Percentiles rank a stretch among this genome's conserved stretches.
Conservation (phyloP, 148 eudicot genomes). For the Dysphania ambrosioides region DNA sequence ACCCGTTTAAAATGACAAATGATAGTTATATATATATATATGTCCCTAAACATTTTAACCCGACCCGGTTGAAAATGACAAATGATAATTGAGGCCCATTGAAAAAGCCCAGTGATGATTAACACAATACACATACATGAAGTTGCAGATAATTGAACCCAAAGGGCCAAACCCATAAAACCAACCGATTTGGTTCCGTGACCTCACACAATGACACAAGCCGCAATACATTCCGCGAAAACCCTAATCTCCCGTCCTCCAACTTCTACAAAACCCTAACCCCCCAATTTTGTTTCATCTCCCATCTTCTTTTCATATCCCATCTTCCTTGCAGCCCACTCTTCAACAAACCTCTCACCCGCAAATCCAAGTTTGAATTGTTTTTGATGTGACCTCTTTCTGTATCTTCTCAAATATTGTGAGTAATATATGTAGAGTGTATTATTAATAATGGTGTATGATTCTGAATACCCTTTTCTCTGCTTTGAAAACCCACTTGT, state of each 20-base stretch:
- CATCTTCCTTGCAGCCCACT: too few species aligned
- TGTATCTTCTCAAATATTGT: too few species aligned
- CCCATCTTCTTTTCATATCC: background rate
- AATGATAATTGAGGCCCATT: background rate
- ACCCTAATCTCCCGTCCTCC: constrained; percentile 8
- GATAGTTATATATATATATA: too few species aligned
- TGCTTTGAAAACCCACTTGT: too few species aligned
- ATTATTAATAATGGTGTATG: too few species aligned
- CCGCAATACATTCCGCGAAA: constrained; percentile 13
- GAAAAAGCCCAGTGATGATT: background rate
- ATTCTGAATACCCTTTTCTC: too few species aligned
- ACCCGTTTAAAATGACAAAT: too few species aligned
- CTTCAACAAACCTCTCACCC: background rate
- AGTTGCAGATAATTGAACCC: background rate
- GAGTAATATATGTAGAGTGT: too few species aligned
- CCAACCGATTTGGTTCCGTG: background rate
- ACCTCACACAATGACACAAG: background rate
- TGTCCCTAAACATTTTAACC: too few species aligned
- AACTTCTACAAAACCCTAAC: constrained; percentile 17
- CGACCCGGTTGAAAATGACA: too few species aligned
- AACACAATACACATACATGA: too few species aligned
- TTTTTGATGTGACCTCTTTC: too few species aligned
- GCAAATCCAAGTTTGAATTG: background rate
- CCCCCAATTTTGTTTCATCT: background rate
- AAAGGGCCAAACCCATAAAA: background rate